Evolutionary conservation across 495 filamentous ascomycete species (phyloP).

Genomic region (Penicillium robsamsonii): DNA sequence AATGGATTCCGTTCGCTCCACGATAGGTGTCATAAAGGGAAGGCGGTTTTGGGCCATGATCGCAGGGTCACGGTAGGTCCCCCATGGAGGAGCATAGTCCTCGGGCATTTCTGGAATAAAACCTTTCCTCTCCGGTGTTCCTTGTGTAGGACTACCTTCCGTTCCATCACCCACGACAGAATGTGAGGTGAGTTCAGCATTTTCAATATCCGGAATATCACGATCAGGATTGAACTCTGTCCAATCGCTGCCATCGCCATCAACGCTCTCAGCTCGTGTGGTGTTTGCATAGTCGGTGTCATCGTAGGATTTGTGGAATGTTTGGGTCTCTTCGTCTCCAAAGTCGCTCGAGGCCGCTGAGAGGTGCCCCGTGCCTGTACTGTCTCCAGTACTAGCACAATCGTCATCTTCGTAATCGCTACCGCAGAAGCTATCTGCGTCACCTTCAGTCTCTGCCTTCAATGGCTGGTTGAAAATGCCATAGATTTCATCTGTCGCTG

Average conservation of each 20-base stretch:
- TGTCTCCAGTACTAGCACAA: slow-evolving; percentile 80
- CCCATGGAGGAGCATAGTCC: slow-evolving; percentile 72
- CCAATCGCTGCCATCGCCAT: slow-evolving; percentile 62
- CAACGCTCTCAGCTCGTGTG: slow-evolving; percentile 54
- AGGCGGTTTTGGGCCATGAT: slow-evolving; percentile 80
- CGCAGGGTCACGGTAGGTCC: slow-evolving; percentile 72
- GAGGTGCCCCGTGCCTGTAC: slow-evolving; percentile 69
- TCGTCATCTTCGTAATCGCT: slow-evolving; percentile 69
- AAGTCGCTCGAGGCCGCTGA: slow-evolving; percentile 63
- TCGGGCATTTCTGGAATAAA: slow-evolving; percentile 75
- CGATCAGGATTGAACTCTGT: slow-evolving; percentile 78
- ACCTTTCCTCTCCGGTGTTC: slow-evolving; percentile 40
- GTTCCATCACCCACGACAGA: slow-evolving; percentile 31
- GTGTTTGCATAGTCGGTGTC: slow-evolving; percentile 47
- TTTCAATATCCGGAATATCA: slow-evolving; percentile 57
- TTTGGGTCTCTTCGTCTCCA: slow-evolving; percentile 57
- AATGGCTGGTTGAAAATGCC: slow-evolving; percentile 93
- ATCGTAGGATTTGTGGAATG: slow-evolving; percentile 42
- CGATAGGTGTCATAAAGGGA: slow-evolving; percentile 98
- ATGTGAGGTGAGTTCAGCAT: slow-evolving; percentile 24
- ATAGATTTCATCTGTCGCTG: slow-evolving; percentile 96
- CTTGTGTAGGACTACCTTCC: slow-evolving; percentile 19
- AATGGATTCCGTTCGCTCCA: slow-evolving; percentile 87
- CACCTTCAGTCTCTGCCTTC: slow-evolving; percentile 49
- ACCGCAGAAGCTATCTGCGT: slow-evolving; percentile 41